These are phyloP conservation scores for Solanum ahanhuiri DNA, from an alignment of 257 asterid genomes.

Conservation along the genomic window DNA sequence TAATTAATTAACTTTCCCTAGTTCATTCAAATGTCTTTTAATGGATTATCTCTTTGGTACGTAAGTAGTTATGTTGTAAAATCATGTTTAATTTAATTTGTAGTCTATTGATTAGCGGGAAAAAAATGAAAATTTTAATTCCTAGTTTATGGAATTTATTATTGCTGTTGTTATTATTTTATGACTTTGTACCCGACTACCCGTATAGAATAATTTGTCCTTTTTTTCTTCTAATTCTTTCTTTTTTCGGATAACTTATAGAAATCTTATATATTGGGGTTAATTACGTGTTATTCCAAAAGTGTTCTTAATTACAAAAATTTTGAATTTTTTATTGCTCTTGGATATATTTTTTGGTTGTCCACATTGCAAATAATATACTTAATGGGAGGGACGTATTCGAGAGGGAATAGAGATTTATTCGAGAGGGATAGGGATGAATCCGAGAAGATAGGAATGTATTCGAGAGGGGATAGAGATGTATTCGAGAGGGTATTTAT, in stretches of 20 bases:
- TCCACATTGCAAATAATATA: not conserved
- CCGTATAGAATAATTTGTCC: not conserved
- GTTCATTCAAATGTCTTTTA: not conserved
- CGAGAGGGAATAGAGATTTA: no score
- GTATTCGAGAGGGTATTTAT: not conserved
- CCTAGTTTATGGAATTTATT: not conserved
- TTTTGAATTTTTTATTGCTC: accelerated
- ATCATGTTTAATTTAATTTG: conserved; percentile 11
- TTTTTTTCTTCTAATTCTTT: not conserved
- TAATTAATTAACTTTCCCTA: not conserved
- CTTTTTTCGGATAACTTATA: not conserved
- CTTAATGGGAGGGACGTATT: not conserved
- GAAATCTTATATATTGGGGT: no score
- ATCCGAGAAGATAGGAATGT: no score
- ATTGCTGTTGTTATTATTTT: not conserved
- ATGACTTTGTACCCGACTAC: not conserved
- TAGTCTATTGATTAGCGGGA: conserved; percentile 7
- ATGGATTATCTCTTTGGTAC: conserved; percentile 10
- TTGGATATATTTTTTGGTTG: not conserved
- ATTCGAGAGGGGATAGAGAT: not conserved
- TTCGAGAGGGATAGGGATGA: no score
- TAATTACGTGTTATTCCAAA: no score
- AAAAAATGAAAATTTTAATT: not conserved
- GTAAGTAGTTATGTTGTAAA: conserved; percentile 13
- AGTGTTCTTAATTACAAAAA: not conserved